Evolutionary conservation across 371 early-diverging fungal genomes (phyloP), one percentile per base, ranked within the genome.

Genomic region (Mycotypha africana): DNA sequence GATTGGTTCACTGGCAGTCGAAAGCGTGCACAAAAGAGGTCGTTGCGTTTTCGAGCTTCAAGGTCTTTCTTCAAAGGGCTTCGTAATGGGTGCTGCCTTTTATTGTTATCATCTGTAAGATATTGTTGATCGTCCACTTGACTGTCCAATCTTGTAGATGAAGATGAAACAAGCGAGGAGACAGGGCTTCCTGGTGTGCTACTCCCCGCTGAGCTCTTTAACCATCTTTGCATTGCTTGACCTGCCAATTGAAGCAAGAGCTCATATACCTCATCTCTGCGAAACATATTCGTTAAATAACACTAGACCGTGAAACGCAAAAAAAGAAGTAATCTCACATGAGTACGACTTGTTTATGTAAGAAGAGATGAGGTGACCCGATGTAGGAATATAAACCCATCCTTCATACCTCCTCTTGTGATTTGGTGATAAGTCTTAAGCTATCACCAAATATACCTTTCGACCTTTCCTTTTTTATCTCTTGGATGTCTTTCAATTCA

Each of bases 271-370:
- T 60, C 95, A 58, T 98, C 97, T 33, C 98, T 82, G 46, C 83
- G 85, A 64, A 98, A 97, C 60, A 98, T 78, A 47, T 96, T 98
- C 11, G 92, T 84, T 52, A 98, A 90, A 39, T 83, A 58, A 65
- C 88, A 82, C 85, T 84, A 62, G 26, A 30, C 41, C 16, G 26
- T 3, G n/a, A n/a, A n/a, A n/a, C n/a, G n/a, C n/a, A n/a, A n/a
- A 37, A 15, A 35, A 26, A 37, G 17, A 33, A 34, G 7, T n/a
- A n/a, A n/a, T n/a, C n/a, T n/a, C n/a, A n/a, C n/a, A n/a, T n/a
- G n/a, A n/a, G n/a, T n/a, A n/a, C n/a, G n/a, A n/a, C n/a, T n/a
- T n/a, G n/a, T n/a, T n/a, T n/a, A n/a, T n/a, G n/a, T n/a, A n/a
- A n/a, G n/a, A n/a, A n/a, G n/a, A 28, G 5, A 28, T 28, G 11